A percentile compares a stretch with the other conserved stretches of the same genome.
These are phyloP conservation scores for Zygnema circumcarinatum DNA, from an alignment of 139 green algal genomes.

Conservation along the genomic window DNA sequence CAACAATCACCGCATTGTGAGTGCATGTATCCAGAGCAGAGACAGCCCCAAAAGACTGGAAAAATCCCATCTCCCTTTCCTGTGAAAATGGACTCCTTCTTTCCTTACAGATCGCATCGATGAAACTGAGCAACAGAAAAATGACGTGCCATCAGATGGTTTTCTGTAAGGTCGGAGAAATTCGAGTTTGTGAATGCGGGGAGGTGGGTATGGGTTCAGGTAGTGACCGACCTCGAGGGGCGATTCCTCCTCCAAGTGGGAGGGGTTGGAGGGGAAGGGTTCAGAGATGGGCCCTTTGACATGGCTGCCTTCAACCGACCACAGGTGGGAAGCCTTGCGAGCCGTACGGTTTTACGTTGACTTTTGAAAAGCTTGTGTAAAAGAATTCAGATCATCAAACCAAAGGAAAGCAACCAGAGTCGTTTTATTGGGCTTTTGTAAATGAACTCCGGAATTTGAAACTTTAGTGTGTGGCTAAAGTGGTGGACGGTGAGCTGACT, in stretches of 20 bases:
- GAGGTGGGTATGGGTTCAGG: constrained; percentile 16
- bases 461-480: not conserved
- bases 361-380: constrained; percentile 8
- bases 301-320: constrained; percentile 71
- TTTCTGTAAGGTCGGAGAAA: too few species aligned
- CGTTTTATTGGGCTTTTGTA: too few species aligned
- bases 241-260: constrained; percentile 72
- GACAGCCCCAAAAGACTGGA: too few species aligned
- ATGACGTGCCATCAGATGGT: too few species aligned
- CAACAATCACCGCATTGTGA: constrained; percentile 80
- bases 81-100: too few species aligned
- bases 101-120: too few species aligned
- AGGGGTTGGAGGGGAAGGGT: constrained; percentile 70
- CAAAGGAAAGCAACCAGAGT: constrained; percentile 10
- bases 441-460: too few species aligned
- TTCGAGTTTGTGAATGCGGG: too few species aligned
- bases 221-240: constrained; percentile 71
- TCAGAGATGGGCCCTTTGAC: constrained; percentile 70
- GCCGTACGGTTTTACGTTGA: not conserved
- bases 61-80: too few species aligned
- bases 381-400: constrained; percentile 2
- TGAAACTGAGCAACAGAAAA: too few species aligned
- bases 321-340: constrained; percentile 58
- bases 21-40: constrained; percentile 10
- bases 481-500: not conserved